phyloP scores from a whole-genome alignment of 225 moss, liverwort and hornwort species.

The Lunularia cruciata region DNA sequence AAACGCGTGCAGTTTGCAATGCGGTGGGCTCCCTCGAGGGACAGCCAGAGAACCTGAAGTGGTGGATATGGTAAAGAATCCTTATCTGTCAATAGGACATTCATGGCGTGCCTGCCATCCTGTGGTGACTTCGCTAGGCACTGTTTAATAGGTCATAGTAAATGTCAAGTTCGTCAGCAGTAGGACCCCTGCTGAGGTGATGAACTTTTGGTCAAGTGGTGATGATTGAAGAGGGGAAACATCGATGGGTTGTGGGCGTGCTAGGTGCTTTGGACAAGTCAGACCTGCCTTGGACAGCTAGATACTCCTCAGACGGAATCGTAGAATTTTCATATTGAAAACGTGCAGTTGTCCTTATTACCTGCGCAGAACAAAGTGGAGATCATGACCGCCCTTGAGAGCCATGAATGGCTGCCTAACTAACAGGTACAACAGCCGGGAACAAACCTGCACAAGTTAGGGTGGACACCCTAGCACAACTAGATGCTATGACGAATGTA shows the following conservation, averaged over 20 bases:
- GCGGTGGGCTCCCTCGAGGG: not conserved
- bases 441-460: not conserved
- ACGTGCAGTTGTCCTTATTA: not conserved
- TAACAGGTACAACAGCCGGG: not conserved
- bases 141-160: not conserved
- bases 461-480: not conserved
- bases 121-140: too few species aligned
- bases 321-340: not conserved
- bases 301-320: not conserved
- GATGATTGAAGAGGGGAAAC: not conserved
- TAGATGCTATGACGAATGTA: too few species aligned
- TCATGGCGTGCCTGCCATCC: too few species aligned
- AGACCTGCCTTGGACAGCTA: not conserved
- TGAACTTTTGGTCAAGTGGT: constrained; percentile 2
- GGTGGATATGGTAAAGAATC: too few species aligned
- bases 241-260: not conserved
- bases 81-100: too few species aligned
- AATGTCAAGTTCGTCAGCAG: not conserved
- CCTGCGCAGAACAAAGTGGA: not conserved
- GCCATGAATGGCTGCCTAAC: not conserved
- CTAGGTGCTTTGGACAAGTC: not conserved
- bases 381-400: not conserved
- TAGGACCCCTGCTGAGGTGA: too few species aligned
- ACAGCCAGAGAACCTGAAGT: too few species aligned
- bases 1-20: not conserved